Percentiles rank a stretch among this genome's conserved stretches.
Evolutionary conservation across 2,329 filamentous ascomycete species (phyloP).

Genomic region (Alternaria tenuissima): DNA sequence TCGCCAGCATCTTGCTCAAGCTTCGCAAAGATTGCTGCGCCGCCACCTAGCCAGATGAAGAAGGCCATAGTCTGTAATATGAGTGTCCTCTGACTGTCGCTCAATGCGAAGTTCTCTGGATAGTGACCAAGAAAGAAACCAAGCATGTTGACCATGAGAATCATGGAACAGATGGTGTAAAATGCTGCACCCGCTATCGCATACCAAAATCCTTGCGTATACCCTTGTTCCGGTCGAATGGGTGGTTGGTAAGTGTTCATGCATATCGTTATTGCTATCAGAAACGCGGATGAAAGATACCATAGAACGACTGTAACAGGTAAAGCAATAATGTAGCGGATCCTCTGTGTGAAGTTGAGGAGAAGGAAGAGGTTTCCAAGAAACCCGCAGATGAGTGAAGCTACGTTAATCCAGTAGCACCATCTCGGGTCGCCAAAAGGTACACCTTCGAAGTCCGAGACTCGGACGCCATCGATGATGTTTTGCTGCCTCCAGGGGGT

Average conservation of each 20-base stretch:
- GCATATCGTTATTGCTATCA: slow-evolving; percentile 71
- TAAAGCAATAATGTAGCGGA: slow-evolving; percentile 83
- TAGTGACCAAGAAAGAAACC: slow-evolving; percentile 81
- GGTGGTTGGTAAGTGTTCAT: slow-evolving; percentile 69
- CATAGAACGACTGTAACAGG: slow-evolving; percentile 85
- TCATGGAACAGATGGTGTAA: slow-evolving; percentile 79
- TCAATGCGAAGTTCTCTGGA: slow-evolving; percentile 78
- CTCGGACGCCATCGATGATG: slow-evolving; percentile 56
- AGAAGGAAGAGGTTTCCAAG: slow-evolving; percentile 82
- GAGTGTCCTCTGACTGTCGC: slow-evolving; percentile 81
- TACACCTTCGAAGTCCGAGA: slow-evolving; percentile 63
- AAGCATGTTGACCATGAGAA: slow-evolving; percentile 81
- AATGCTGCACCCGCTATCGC: slow-evolving; percentile 80
- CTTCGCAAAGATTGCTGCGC: slow-evolving; percentile 75
- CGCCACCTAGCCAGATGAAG: slow-evolving; percentile 80
- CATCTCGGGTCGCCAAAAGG: slow-evolving; percentile 75
- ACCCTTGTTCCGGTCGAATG: slow-evolving; percentile 58
- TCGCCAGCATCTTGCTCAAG: slow-evolving; percentile 63
- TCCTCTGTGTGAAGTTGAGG: slow-evolving; percentile 82
- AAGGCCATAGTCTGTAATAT: slow-evolving; percentile 92
- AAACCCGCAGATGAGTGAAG: slow-evolving; percentile 78
- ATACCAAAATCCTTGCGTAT: slow-evolving; percentile 89
- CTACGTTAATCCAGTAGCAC: slow-evolving; percentile 77
- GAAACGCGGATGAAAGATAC: slow-evolving; percentile 69
- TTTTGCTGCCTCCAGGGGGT: slow-evolving; percentile 75